Evolutionary conservation across 345 rosid species (phyloP).

Genomic region (Salix koriyanagi): DNA sequence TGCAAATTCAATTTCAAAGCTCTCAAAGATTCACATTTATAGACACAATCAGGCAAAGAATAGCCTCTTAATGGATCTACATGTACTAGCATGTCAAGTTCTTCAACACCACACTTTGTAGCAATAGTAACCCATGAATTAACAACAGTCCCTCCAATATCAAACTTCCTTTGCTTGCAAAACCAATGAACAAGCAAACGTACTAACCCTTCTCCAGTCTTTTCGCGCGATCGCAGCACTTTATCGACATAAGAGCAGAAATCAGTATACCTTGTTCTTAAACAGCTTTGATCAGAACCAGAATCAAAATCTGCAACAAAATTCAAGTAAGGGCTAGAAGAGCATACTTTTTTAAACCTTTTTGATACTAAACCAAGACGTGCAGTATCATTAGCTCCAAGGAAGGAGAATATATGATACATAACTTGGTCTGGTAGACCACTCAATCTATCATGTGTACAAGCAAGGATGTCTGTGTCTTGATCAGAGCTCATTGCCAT

Average conservation of each 20-base stretch:
- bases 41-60: constrained; percentile 2
- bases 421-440: neutral
- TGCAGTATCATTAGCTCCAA: constrained; percentile 9
- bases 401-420: constrained; percentile 3
- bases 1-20: constrained; percentile 15
- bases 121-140: neutral
- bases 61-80: neutral
- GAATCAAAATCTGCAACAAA: constrained; percentile 12
- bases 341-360: constrained; percentile 2
- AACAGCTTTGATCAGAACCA: neutral
- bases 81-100: constrained; percentile 10
- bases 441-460: constrained; percentile 7
- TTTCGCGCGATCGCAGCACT: neutral
- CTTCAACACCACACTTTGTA: constrained; percentile 7
- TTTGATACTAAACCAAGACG: constrained; percentile 5
- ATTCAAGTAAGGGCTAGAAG: neutral
- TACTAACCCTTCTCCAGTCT: neutral
- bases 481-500: constrained; percentile 1
- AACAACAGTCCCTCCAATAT: neutral
- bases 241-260: constrained; percentile 7
- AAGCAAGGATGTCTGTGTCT: neutral
- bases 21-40: constrained; percentile 6
- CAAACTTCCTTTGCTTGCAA: neutral
- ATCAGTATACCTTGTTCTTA: neutral
- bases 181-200: constrained; percentile 10